Evolutionary conservation across 345 rosid genomes (phyloP).

Genomic region (Citropsis articulata): DNA sequence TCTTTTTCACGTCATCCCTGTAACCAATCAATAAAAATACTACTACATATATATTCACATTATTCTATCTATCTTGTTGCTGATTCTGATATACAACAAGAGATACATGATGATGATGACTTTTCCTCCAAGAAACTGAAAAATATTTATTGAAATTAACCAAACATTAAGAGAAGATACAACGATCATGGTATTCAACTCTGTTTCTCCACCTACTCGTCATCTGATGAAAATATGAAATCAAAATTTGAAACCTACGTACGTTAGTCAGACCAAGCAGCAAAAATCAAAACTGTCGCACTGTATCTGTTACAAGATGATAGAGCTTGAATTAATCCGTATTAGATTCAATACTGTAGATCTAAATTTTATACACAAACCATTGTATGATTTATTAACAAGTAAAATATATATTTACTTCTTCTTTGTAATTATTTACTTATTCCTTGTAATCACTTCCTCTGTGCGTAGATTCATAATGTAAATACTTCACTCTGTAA

Average conservation of each 20-base stretch:
- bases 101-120: neutral
- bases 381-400: neutral
- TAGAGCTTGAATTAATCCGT: neutral
- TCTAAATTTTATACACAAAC: neutral
- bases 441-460: neutral
- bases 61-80: neutral
- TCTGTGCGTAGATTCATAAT: neutral
- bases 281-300: neutral
- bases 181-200: neutral
- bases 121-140: neutral
- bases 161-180: neutral
- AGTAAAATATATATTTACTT: neutral
- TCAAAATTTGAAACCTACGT: neutral
- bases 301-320: neutral
- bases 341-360: neutral
- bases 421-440: neutral
- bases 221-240: neutral
- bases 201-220: neutral
- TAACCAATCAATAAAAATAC: neutral
- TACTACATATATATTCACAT: neutral
- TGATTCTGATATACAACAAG: neutral
- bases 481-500: neutral
- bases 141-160: neutral
- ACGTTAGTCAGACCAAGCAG: neutral
- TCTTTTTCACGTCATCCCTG: too few species aligned